Conservation (phyloP, 495 filamentous ascomycete genomes). For the Chaetomium fimeti region DNA sequence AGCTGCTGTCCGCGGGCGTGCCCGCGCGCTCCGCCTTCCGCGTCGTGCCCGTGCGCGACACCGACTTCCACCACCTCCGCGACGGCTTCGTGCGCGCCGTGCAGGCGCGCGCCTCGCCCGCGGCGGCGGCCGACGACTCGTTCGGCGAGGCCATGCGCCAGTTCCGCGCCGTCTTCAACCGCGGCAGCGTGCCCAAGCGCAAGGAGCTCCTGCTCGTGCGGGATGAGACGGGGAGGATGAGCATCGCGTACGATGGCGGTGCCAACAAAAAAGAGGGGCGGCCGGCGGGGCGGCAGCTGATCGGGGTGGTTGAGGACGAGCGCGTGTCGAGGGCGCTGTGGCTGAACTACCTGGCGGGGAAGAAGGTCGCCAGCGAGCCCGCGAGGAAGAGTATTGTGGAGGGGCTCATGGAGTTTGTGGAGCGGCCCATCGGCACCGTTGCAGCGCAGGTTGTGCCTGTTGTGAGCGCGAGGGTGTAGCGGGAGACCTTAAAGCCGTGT, state of each 20-base stretch:
- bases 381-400: constrained; percentile 80
- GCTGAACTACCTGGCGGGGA: constrained; percentile 86
- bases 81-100: constrained; percentile 89
- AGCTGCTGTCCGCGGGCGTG: constrained; percentile 60
- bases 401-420: constrained; percentile 82
- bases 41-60: constrained; percentile 81
- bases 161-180: constrained; percentile 75
- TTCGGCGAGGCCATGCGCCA: constrained; percentile 70
- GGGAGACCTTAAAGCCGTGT: background rate
- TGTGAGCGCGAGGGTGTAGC: constrained; percentile 1
- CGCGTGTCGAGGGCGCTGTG: constrained; percentile 77
- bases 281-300: constrained; percentile 39
- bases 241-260: constrained; percentile 65
- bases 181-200: constrained; percentile 70
- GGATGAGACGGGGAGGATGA: constrained; percentile 62
- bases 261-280: constrained; percentile 45
- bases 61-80: constrained; percentile 85
- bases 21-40: constrained; percentile 67
- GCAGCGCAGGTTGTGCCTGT: constrained; percentile 60
- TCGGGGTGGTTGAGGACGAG: constrained; percentile 75
- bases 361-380: constrained; percentile 79
- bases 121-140: constrained; percentile 55
- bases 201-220: constrained; percentile 71
- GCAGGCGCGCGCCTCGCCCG: constrained; percentile 58
- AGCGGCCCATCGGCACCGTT: constrained; percentile 83